These are phyloP conservation scores for Starmerella floricola DNA, from an alignment of 805 yeast species.

Conservation along the genomic window DNA sequence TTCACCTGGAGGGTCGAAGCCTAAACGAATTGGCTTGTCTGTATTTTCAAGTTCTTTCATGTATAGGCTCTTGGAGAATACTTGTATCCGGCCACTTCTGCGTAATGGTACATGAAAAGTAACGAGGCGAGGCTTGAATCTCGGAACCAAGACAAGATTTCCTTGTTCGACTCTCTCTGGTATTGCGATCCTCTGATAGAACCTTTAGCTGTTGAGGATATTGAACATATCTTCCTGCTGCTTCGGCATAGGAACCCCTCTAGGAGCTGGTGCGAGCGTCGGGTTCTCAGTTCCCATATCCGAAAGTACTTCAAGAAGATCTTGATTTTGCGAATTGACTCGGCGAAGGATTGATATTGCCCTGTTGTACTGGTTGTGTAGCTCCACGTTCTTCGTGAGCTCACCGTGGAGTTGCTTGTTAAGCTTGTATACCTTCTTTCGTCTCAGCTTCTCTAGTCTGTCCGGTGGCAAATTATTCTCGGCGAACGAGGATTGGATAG, in stretches of 20 bases:
- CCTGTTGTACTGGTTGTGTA: slow-evolving; percentile 10
- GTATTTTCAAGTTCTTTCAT: too few relatives aligned
- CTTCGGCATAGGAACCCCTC: not conserved
- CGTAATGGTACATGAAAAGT: too few relatives aligned
- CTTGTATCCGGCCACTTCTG: too few relatives aligned
- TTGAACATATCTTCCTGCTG: slow-evolving; percentile 9
- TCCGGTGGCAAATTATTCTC: too few relatives aligned
- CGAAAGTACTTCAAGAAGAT: slow-evolving; percentile 10
- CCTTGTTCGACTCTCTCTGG: too few relatives aligned
- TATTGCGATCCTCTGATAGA: too few relatives aligned
- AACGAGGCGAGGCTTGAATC: too few relatives aligned
- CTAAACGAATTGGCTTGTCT: too few relatives aligned
- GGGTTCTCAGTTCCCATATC: not conserved
- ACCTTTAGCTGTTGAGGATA: not conserved
- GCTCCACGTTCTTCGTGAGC: slow-evolving; percentile 10
- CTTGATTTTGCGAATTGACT: slow-evolving; percentile 11
- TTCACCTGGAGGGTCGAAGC: too few relatives aligned
- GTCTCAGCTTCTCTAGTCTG: not conserved
- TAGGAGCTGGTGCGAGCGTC: not conserved
- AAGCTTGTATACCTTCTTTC: slow-evolving; percentile 4
- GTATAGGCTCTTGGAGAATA: too few relatives aligned
- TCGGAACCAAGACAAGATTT: too few relatives aligned
- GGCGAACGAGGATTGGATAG: too few relatives aligned
- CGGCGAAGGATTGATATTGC: slow-evolving; percentile 6
- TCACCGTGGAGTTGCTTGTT: slow-evolving; percentile 13